phyloP scores from a whole-genome alignment of 2,329 filamentous ascomycete species.

The Venturia oleaginea region DNA sequence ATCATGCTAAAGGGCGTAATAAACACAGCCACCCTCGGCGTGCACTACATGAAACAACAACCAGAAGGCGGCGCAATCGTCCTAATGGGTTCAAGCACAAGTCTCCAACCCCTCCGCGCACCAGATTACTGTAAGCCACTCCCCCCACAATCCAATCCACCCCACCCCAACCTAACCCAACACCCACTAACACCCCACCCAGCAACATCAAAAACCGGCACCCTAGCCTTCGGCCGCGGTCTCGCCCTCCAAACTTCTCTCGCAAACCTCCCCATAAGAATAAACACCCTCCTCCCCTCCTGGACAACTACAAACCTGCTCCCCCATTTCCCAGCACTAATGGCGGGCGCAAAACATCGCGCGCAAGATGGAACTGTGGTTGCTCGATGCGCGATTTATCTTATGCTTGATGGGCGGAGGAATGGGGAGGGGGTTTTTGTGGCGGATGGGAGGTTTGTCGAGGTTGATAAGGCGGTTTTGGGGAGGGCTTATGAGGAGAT shows the following conservation, averaged over 20 bases:
- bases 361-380: background rate
- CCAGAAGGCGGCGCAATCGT: slow-evolving; percentile 44
- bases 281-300: slow-evolving; percentile 47
- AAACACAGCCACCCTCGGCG: slow-evolving; percentile 20
- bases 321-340: slow-evolving; percentile 20
- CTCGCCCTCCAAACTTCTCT: slow-evolving; percentile 31
- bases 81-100: slow-evolving; percentile 43
- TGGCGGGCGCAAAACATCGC: background rate
- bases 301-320: slow-evolving; percentile 47
- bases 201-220: background rate
- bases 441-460: background rate
- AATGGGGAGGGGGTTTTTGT: background rate
- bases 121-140: slow-evolving; percentile 40
- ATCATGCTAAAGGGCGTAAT: slow-evolving; percentile 40
- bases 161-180: background rate
- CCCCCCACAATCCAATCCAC: slow-evolving; percentile 28
- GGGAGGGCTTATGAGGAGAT: background rate
- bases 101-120: slow-evolving; percentile 41
- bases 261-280: slow-evolving; percentile 38
- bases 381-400: background rate
- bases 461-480: background rate
- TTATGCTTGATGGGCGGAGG: background rate
- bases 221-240: background rate
- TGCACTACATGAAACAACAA: slow-evolving; percentile 43
- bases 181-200: background rate